Conservation (phyloP, 2,329 filamentous ascomycete genomes). For the Metarhizium rileyi region DNA sequence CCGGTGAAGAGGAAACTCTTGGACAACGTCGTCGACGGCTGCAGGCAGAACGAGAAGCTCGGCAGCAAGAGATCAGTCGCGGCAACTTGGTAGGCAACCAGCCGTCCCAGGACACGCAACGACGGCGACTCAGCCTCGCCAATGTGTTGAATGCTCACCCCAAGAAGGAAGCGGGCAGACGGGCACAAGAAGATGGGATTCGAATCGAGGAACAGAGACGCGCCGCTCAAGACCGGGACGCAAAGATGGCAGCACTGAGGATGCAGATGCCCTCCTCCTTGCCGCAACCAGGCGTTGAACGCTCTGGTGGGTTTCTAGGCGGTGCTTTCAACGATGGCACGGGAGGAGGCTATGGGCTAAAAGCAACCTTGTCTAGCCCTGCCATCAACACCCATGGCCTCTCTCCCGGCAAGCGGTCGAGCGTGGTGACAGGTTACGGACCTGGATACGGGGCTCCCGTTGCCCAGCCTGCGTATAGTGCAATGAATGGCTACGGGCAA, state of each 20-base stretch:
- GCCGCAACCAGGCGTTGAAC: constrained; percentile 18
- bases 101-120: constrained; percentile 10
- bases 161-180: constrained; percentile 27
- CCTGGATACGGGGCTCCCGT: constrained; percentile 18
- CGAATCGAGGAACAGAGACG: constrained; percentile 31
- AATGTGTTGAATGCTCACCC: constrained; percentile 43
- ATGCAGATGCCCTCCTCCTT: constrained; percentile 39
- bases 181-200: constrained; percentile 31
- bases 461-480: constrained; percentile 15
- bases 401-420: constrained; percentile 18
- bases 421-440: constrained; percentile 18
- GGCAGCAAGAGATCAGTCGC: constrained; percentile 43
- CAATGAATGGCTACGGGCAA: constrained; percentile 14
- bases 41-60: constrained; percentile 58
- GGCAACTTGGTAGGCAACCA: constrained; percentile 16
- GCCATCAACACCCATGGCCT: constrained; percentile 18
- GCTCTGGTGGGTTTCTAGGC: constrained; percentile 37
- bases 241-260: constrained; percentile 38
- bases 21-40: constrained; percentile 67
- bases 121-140: constrained; percentile 42
- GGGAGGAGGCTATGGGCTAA: constrained; percentile 31
- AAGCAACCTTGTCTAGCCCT: constrained; percentile 17
- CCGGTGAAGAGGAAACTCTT: constrained; percentile 61
- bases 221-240: constrained; percentile 32
- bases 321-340: constrained; percentile 46